Base-by-base conservation (phyloP, 176 grass and related monocot genomes). In the Musa troglodytarum region DNA sequence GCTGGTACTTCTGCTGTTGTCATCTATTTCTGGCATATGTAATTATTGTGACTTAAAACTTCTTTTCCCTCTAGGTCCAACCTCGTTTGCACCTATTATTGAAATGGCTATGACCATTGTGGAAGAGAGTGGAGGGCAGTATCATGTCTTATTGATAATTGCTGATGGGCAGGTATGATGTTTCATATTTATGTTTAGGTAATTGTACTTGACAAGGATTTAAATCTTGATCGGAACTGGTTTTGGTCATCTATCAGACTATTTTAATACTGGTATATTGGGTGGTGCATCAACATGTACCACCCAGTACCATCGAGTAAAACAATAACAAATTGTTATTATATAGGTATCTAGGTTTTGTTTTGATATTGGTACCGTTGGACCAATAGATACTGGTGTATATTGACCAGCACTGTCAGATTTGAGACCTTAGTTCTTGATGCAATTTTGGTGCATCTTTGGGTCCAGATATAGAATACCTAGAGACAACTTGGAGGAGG, bases 21-120 rank as follows among this genome's bases (percentile, higher is more conserved):
- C 50, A 23, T 34, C 16, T 74, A 3, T 56, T 74, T 74, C 20
- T 56, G 13, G 49, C 23, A 24, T 69, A 70, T 20, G 10, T 16
- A 20, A 1, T 70, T 10, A 2, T 34, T 74, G 5, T 29, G 57
- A 56, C 8, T 74, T 71, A 9, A 13, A n/a, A 10, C 20, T 50
- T 69, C 13, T 57, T 29, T 28, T 74, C 26, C 7, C 11, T 56
- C 53, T 53, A 74, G 72, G 72, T 57, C 72, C 72, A 26, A 74
- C 72, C 15, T 74, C 72, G 19, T 74, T 74, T 58, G 72, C 72
- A 53, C 72, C 72, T 57, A 58, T 74, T 15, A 74, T 74, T 58
- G 72, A 74, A 57, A 74, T 74, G 72, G 72, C 72, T 29, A 54
- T 74, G 72, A 74, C 72, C 52, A 74, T 74, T 74, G 72, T 74